Conservation (phyloP, 352 stramenopile species). For the Phytopythium helicoides region DNA sequence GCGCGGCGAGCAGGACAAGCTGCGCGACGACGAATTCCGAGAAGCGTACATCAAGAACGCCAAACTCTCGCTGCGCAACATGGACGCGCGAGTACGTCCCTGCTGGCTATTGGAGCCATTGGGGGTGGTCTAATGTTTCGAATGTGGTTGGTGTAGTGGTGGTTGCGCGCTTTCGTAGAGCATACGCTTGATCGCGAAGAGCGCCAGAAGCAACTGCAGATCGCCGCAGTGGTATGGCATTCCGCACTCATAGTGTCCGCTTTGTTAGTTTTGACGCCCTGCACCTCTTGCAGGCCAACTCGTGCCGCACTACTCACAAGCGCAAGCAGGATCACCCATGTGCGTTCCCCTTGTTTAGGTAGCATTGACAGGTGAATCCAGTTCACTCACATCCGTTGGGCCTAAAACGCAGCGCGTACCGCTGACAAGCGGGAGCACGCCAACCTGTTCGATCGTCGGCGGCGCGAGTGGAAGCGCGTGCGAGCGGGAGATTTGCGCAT, state of each 20-base stretch:
- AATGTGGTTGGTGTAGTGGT: conserved; percentile 43
- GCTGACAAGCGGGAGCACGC: conserved; percentile 76
- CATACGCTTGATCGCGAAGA: conserved; percentile 65
- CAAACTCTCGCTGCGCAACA: conserved; percentile 61
- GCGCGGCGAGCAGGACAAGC: conserved; percentile 36
- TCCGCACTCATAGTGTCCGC: neutral
- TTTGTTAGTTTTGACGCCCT: neutral
- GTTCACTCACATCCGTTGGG: neutral
- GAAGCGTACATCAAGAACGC: conserved; percentile 50
- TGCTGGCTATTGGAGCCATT: neutral
- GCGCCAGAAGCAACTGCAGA: conserved; percentile 48
- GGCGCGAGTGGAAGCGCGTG: conserved; percentile 74
- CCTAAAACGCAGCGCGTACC: conserved; percentile 34
- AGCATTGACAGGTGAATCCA: neutral
- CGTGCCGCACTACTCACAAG: conserved; percentile 57
- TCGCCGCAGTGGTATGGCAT: conserved; percentile 27
- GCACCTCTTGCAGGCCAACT: conserved; percentile 27
- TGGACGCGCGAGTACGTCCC: conserved; percentile 55
- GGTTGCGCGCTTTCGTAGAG: conserved; percentile 67
- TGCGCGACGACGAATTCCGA: conserved; percentile 60
- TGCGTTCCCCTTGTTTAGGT: conserved; percentile 13
- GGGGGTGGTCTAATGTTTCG: neutral
- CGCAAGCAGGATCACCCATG: conserved; percentile 69
- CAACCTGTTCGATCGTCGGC: conserved; percentile 68
- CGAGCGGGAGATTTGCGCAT: conserved; percentile 65